Conservation (phyloP, 164 flowering plant species). For the Houttuynia cordata region DNA sequence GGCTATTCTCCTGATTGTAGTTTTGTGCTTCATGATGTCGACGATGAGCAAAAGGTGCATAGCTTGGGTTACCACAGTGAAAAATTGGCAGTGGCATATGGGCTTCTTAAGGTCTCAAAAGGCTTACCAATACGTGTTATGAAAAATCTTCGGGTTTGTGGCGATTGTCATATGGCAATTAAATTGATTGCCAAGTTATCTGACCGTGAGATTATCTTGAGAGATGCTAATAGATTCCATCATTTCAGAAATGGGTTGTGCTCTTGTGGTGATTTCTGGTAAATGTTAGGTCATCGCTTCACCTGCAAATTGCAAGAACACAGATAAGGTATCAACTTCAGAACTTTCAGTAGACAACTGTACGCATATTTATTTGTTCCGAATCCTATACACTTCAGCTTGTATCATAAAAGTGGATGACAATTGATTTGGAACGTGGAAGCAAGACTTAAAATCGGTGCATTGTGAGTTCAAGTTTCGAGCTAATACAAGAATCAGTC, state of each 20-base stretch:
- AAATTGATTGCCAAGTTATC: constrained; percentile 49
- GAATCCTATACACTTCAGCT: no score
- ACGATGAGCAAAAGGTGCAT: constrained; percentile 62
- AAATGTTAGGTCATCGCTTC: neutral
- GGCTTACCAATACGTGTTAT: no score
- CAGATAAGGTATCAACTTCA: no score
- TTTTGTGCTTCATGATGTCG: constrained; percentile 65
- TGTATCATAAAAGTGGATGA: no score
- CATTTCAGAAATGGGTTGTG: constrained; percentile 58
- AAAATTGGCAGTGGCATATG: constrained; percentile 72
- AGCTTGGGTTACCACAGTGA: constrained; percentile 58
- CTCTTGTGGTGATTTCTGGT: constrained; percentile 13
- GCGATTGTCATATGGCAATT: constrained; percentile 42
- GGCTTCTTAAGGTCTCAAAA: constrained; percentile 54
- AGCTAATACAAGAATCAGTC: no score
- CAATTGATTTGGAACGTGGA: no score
- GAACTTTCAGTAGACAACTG: no score
- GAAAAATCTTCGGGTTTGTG: constrained; percentile 22
- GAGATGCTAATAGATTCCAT: constrained; percentile 78
- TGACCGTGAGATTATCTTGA: constrained; percentile 51
- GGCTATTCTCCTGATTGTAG: constrained; percentile 67
- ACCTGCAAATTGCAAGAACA: no score
- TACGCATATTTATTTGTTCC: no score
- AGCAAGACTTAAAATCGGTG: no score
- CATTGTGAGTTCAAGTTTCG: no score